A percentile compares a stretch with the other conserved stretches of the same genome.
phyloP scores from a whole-genome alignment of 495 filamentous ascomycete genomes.

The Penicillium soppii region DNA sequence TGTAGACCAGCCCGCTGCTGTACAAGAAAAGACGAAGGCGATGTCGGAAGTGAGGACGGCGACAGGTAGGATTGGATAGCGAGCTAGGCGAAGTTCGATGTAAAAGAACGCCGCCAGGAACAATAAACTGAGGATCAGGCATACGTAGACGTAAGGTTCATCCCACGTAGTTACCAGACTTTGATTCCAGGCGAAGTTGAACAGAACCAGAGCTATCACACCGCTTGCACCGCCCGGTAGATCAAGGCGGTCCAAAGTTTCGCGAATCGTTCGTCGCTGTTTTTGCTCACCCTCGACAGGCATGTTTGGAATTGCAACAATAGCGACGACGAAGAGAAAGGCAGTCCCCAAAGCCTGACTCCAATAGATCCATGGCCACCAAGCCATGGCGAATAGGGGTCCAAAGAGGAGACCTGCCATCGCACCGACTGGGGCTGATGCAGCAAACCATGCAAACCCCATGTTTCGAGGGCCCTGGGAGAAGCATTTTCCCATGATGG shows the following conservation, averaged over 20 bases:
- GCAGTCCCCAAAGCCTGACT: conserved; percentile 42
- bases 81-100: conserved; percentile 27
- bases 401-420: conserved; percentile 44
- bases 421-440: conserved; percentile 51
- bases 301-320: conserved; percentile 15
- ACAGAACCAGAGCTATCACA: conserved; percentile 38
- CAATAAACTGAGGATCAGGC: conserved; percentile 34
- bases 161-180: conserved; percentile 32
- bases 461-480: conserved; percentile 46
- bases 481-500: conserved; percentile 54
- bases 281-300: conserved; percentile 3
- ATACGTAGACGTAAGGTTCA: conserved; percentile 36
- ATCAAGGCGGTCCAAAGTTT: conserved; percentile 6
- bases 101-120: conserved; percentile 31
- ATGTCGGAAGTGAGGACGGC: conserved; percentile 25
- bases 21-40: conserved; percentile 35
- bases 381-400: conserved; percentile 29
- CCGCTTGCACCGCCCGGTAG: conserved; percentile 40
- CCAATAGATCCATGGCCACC: conserved; percentile 64
- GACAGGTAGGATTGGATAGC: conserved; percentile 42
- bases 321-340: conserved; percentile 21
- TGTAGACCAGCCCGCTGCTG: conserved; percentile 40
- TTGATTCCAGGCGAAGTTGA: conserved; percentile 48
- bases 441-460: conserved; percentile 57
- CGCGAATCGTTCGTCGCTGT: conserved; percentile 3